Base-by-base conservation (phyloP, 352 stramenopile genomes). In the Pythium coloratum region DNA sequence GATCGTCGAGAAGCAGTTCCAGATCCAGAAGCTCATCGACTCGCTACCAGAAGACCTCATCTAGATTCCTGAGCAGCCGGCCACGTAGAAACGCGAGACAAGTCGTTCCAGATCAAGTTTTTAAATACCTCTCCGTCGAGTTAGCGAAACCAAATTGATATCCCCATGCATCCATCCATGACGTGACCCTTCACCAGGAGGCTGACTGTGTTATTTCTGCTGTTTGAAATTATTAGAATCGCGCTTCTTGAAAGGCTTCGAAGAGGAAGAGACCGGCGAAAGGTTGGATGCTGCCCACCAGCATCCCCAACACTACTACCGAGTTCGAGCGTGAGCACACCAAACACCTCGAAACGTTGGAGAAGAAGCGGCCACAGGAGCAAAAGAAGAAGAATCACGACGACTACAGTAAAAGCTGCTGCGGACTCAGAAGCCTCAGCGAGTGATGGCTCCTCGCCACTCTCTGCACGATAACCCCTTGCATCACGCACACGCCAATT, bases 11-110 rank as follows among this genome's bases (percentile, higher is more conserved):
- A 85, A 86, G 53, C 89, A 96, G 61, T 98, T 98, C 65, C 86
- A 98, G 73, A 95, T 95, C 50, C 84, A 97, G 55, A 89, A 95
- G 65, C 87, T 97, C 33, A 96, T 98, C 58, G 84, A 95, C 66
- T 75, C 82, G 40, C 81, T 82, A 20, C 78, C 83, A 6, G 80
- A 92, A 53, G 83, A 87, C n/a, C 38, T 66, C 40, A 38, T 56
- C 57, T 70, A 70, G 55, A 64, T 49, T 44, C 51, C 44, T 51
- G 2, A 12, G 14, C 44, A 8, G 44, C 20, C n/a, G 32, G 44
- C 44, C 44, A 51, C 18, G 6, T 51, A 51, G 44, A 51, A 51
- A n/a, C 6, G 44, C 44, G 20, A 51, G 20, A 51, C 44, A 8
- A 3, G n/a, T 30, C 20, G 20, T 32, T 32, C 44, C 44, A 51